Evolutionary conservation across 495 filamentous ascomycete genomes (phyloP).

Genomic region (Sordaria brevicollis): DNA sequence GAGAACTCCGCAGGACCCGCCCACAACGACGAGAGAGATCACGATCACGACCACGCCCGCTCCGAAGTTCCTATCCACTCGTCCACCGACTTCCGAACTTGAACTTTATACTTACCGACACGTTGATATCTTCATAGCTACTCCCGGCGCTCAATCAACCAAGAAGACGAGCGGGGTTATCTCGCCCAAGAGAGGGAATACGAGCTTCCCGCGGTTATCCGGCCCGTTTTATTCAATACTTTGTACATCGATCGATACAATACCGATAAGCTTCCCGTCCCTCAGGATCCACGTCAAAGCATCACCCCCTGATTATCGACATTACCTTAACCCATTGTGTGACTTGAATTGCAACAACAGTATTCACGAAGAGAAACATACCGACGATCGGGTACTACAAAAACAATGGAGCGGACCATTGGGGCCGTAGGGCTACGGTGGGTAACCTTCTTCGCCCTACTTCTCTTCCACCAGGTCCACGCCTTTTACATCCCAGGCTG

Average conservation of each 20-base stretch:
- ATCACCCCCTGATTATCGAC: background rate
- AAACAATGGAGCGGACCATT: slow-evolving; percentile 18
- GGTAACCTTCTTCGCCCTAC: slow-evolving; percentile 15
- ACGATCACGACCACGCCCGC: background rate
- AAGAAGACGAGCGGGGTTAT: background rate
- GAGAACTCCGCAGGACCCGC: background rate
- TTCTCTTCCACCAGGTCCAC: slow-evolving; percentile 25
- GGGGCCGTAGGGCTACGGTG: slow-evolving; percentile 16
- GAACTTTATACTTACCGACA: background rate
- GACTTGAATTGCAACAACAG: slow-evolving; percentile 4
- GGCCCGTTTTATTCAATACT: background rate
- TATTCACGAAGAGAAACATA: background rate
- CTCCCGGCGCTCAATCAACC: too few species aligned
- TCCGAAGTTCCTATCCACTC: background rate
- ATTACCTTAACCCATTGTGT: background rate
- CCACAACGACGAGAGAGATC: too few species aligned
- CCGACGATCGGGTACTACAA: background rate
- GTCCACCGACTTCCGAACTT: background rate
- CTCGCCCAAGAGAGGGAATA: background rate
- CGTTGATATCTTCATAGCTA: background rate
- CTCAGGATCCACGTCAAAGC: background rate
- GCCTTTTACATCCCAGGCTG: slow-evolving; percentile 81
- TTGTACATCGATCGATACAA: background rate
- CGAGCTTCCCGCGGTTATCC: background rate
- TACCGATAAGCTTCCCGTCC: background rate